Base-by-base conservation (phyloP, 768 basidiomycete genomes). In the button mushroom (Agaricus bisporus) region DNA sequence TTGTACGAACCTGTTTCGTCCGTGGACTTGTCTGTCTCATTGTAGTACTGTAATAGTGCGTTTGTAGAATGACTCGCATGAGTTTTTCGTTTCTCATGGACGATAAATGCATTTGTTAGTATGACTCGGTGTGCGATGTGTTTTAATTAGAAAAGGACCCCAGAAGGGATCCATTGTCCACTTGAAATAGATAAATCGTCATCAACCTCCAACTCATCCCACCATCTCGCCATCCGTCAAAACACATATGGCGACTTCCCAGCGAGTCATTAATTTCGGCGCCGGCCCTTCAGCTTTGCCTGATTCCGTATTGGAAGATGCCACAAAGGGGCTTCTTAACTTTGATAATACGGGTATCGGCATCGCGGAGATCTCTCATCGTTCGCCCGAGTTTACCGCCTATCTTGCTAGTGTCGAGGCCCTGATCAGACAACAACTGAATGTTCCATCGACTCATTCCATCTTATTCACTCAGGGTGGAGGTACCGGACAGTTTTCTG, bases 391-490 rank as follows among this genome's bases (percentile, higher is more conserved):
- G 58, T 98, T 98, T 68, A 77, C 78, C 49, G 74, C 78, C 18
- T 87, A 86, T 68, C 68, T 95, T 58, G 70, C 74, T 52, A 66
- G 74, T 47, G 73, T 86, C 63, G 82, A 86, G 68, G 66, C 71
- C 36, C 80, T 82, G 63, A 81, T 93, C 57, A 83, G 92, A 54
- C 72, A 70, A 12, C 86, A 94, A 62, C 85, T 98, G 55, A 70
- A 77, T 14, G 83, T 99, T 32, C 95, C 97, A 8, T 65, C 79
- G 38, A 88, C 86, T 9, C 95, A 98, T 72, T 73, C 78, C 46
- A 79, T 99, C 62, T 79, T 99, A 35, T 95, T 98, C 75, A 82
- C 91, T 36, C 95, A 98, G 70, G 97, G 97, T 41, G 97, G 97
- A 28, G 97, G 92, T 12, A 85, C 89, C 0, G 82, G 76, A 25